Base-by-base conservation (phyloP, 257 asterid species). In the Apocynum venetum region DNA sequence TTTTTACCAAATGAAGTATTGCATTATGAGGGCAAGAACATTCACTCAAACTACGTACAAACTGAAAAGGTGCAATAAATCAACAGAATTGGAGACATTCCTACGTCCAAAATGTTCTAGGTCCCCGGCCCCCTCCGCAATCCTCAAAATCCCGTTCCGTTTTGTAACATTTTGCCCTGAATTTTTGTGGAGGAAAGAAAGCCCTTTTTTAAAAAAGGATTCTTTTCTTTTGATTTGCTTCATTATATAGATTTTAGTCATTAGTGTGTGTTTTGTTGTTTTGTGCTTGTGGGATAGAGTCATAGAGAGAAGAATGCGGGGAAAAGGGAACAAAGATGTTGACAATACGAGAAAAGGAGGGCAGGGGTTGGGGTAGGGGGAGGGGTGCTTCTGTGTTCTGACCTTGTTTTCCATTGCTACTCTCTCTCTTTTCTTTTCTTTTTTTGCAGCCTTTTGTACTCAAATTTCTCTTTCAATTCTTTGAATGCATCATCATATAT, bases 331-430 rank as follows among this genome's bases (percentile, higher is more conserved):
- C 72, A 80, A 20, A 44, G 86, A 80, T 49, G 78, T 70, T 83
- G 86, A 83, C 86, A 73, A 77, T 25, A 59, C 86, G 48, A 53
- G 25, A 66, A 80, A 80, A 80, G 78, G 52, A 43, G 59, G 60
- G 25, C 43, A 49, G 53, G 7, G 35, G 48, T 0, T 15, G 15
- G 36, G n/a, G 56, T 7, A 10, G 51, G 2, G 48, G 2, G n/a
- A 3, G 40, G 70, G 46, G 44, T 36, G 14, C 12, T 68, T 67
- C 73, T 68, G 73, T 43, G 2, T 43, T 77, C 79, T 76, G 81
- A 65, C 78, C 72, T 75, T 76, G 53, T 75, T 82, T 77, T 79
- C 78, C 81, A 71, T 76, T 79, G 60, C 74, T 80, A 61, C 72
- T 2, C 78, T 69, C 75, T 20, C 8, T 4, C 2, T 15, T 52